Evolutionary conservation across 768 basidiomycete species (phyloP).

Genomic region (Trametes cinnabarina): DNA sequence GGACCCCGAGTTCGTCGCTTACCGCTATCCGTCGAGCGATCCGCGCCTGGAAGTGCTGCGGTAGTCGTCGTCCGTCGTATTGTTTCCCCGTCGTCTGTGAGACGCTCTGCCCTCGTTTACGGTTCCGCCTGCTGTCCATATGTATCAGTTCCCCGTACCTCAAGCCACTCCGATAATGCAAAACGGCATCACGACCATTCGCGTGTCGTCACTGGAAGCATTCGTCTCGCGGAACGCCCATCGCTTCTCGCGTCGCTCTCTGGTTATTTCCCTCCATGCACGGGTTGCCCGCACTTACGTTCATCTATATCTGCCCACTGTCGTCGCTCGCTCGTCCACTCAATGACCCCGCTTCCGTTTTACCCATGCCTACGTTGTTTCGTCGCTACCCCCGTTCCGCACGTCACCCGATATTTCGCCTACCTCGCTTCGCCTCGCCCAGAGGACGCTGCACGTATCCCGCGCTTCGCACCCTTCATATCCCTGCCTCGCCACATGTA

Average conservation of each 20-base stretch:
- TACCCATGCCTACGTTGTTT: constrained; percentile 1
- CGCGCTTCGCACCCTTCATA: background rate
- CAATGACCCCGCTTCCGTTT: background rate
- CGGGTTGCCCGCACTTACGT: background rate
- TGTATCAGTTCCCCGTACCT: constrained; percentile 2
- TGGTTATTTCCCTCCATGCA: too few relatives aligned
- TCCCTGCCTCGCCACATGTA: background rate
- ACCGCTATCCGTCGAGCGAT: constrained; percentile 80
- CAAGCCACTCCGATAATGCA: background rate
- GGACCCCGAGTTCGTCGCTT: constrained; percentile 81
- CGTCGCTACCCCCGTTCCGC: constrained; percentile 9
- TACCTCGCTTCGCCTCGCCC: background rate
- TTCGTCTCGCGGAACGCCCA: background rate
- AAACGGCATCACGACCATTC: too few relatives aligned
- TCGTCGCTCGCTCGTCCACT: too few relatives aligned
- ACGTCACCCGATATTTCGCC: background rate
- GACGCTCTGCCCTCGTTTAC: background rate
- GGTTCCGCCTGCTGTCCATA: background rate
- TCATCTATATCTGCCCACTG: constrained; percentile 1
- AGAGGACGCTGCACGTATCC: constrained; percentile 8
- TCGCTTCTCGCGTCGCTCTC: background rate
- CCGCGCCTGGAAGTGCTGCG: constrained; percentile 64
- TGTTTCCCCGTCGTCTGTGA: background rate
- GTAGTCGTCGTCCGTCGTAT: constrained; percentile 20
- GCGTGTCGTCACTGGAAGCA: too few relatives aligned